Evolutionary conservation across 2,329 filamentous ascomycete genomes (phyloP), one percentile per base, ranked within the genome.

Genomic region (Colletotrichum musicola): DNA sequence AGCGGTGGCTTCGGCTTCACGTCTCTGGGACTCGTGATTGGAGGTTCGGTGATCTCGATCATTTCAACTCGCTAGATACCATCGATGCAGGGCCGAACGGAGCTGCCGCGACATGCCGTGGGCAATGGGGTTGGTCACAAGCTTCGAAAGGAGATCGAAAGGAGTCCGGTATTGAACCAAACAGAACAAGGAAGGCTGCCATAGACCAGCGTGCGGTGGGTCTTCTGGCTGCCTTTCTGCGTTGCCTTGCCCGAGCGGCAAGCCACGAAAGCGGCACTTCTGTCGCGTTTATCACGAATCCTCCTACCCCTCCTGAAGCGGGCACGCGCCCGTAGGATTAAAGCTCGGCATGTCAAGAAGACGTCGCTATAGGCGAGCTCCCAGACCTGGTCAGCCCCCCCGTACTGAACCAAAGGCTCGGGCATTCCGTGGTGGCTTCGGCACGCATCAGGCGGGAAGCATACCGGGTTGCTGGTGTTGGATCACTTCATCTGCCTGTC

Each of bases 341-440:
- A 25, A 16, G 16, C 30, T 51, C 38, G 42, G 59, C 22, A 51
- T 14, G 14, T 22, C 42, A 42, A 56, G 14, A 55, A 60, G 18
- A 35, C 30, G 30, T 44, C 47, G 44, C 49, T 10, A 25, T 22
- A 22, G 49, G n/a, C 25, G 49, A 55, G 14, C 30, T 40, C 14
- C 25, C 25, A 12, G 27, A 40, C 22, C 62, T 51, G 35, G 38
- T 50, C 55, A 18, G n/a, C 40, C 35, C 27, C 42, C 14, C n/a
- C 49, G 22, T 64, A 10, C 35, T 18, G 14, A 22, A 10, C 6
- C 22, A 35, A 54, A n/a, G 30, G 12, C 40, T 62, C 22, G 44
- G 49, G n/a, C 50, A 27, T 62, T n/a, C 57, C 57, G 42, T 13
- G 42, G 57, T 56, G 63, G 40, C 30, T 56, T 27, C 58, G 9